These are phyloP conservation scores for Allomyces macrogynus DNA, from an alignment of 192 early-diverging fungal genomes.

Conservation along the genomic window DNA sequence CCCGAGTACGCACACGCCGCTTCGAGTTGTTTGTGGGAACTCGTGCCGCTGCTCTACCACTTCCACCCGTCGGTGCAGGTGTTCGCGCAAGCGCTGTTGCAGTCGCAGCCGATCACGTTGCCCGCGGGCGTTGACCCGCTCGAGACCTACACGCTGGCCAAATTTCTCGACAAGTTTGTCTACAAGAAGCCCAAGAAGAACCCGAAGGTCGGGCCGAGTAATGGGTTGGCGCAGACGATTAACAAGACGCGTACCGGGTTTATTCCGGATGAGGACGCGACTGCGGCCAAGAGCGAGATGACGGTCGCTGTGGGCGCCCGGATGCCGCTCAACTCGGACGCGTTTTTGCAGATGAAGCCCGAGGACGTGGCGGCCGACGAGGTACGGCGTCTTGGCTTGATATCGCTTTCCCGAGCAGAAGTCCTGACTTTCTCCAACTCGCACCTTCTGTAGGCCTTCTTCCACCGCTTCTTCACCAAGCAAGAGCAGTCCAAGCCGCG, in stretches of 20 bases:
- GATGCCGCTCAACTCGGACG: slow-evolving; percentile 40
- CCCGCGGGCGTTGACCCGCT: slow-evolving; percentile 49
- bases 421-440: background rate
- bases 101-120: slow-evolving; percentile 38
- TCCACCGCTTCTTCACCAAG: slow-evolving; percentile 54
- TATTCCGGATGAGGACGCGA: slow-evolving; percentile 27
- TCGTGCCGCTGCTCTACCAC: slow-evolving; percentile 53
- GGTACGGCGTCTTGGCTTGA: slow-evolving; percentile 9
- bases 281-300: slow-evolving; percentile 29
- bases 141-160: slow-evolving; percentile 69
- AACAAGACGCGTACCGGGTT: slow-evolving; percentile 15
- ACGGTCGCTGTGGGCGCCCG: slow-evolving; percentile 27
- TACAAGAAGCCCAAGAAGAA: slow-evolving; percentile 78
- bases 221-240: too few species aligned
- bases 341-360: slow-evolving; percentile 32
- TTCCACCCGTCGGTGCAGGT: slow-evolving; percentile 83
- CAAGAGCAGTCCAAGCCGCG: slow-evolving; percentile 18
- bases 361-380: slow-evolving; percentile 54
- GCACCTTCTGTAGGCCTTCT: slow-evolving; percentile 29
- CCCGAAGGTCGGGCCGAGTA: slow-evolving; percentile 5
- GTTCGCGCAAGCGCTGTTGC: slow-evolving; percentile 52
- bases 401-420: background rate
- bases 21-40: slow-evolving; percentile 74
- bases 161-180: slow-evolving; percentile 90
- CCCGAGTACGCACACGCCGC: slow-evolving; percentile 68